Evolutionary conservation across 805 yeast genomes (phyloP).

Genomic region (Kazachstania psychrophila): DNA sequence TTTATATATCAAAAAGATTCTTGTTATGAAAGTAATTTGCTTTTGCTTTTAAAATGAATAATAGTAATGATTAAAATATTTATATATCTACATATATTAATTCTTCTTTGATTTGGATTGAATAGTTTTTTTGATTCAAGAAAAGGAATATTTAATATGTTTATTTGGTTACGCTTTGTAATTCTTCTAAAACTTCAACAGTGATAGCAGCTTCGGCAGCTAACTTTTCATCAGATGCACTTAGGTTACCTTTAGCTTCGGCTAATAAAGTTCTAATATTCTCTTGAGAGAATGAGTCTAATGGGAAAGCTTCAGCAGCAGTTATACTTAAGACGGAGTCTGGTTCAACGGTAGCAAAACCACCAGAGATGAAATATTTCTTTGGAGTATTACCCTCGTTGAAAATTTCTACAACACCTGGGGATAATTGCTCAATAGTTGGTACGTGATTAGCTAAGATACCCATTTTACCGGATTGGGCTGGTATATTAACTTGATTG

Average conservation of each 20-base stretch:
- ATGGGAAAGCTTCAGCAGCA: conserved; percentile 90
- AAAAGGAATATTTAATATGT: not conserved
- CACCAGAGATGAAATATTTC: conserved; percentile 89
- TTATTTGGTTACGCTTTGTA: conserved; percentile 42
- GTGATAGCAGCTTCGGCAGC: conserved; percentile 94
- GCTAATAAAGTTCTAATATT: conserved; percentile 72
- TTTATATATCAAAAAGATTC: too few relatives aligned
- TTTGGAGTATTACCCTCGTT: conserved; percentile 59
- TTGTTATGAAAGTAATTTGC: too few relatives aligned
- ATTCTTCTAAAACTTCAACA: conserved; percentile 92
- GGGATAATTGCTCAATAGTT: conserved; percentile 87
- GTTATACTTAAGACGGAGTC: conserved; percentile 83
- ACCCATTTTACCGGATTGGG: conserved; percentile 93
- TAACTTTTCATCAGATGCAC: conserved; percentile 75
- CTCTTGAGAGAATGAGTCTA: conserved; percentile 75
- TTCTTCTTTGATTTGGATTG: too few relatives aligned
- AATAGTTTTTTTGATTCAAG: not conserved
- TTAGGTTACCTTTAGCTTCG: conserved; percentile 87
- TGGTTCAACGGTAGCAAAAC: conserved; percentile 93
- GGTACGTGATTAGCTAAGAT: conserved; percentile 97
- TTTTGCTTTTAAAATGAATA: too few relatives aligned
- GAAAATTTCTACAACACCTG: conserved; percentile 90
- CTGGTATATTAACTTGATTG: conserved; percentile 88
- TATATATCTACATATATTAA: too few relatives aligned
- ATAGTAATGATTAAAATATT: too few relatives aligned